Base-by-base conservation (phyloP, 305 asterid genomes). In the Rubia tinctorum region DNA sequence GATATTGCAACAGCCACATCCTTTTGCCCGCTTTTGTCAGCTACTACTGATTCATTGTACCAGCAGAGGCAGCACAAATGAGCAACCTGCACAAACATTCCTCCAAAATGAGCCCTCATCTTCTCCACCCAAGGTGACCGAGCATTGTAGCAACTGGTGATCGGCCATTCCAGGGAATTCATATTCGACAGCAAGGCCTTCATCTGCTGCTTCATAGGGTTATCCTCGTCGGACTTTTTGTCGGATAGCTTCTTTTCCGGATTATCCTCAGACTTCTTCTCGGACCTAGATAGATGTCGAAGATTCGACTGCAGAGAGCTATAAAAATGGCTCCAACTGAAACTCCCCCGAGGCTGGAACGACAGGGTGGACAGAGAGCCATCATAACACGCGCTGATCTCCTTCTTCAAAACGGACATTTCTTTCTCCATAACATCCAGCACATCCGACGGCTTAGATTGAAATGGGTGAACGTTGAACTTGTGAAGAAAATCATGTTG, bases 81-180 rank as follows among this genome's bases (percentile, higher is more conserved):
- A 59, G 64, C 64, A 59, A 59, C 37, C 64, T 59, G 64, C 34
- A 59, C 34, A 59, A 59, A 11, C 64, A 59, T n/a, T 59, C 64
- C 34, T 59, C 64, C 64, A 22, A 59, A 20, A 22, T 59, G 64
- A 59, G 64, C 30, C 64, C 64, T 59, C 30, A 59, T 59, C 27
- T 7, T 8, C 34, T 59, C 64, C 14, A 59, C 30, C 64, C 64
- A 59, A 59, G 64, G 64, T 59, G 64, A 59, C 37, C 15, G 5
- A 59, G 15, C 9, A 20, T 22, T 2, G 13, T 59, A 59, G 30
- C 64, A 20, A 56, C 62, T 56, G 12, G 62, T 18, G 37, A 59
- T 11, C 22, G 22, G 64, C 64, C 64, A 59, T 1, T 59, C 34
- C 64, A 59, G 64, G 64, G 34, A 22, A 59, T 14, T 20, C 37